Conservation (phyloP, 2,329 filamentous ascomycete genomes). For the Penicillium janthinellum region DNA sequence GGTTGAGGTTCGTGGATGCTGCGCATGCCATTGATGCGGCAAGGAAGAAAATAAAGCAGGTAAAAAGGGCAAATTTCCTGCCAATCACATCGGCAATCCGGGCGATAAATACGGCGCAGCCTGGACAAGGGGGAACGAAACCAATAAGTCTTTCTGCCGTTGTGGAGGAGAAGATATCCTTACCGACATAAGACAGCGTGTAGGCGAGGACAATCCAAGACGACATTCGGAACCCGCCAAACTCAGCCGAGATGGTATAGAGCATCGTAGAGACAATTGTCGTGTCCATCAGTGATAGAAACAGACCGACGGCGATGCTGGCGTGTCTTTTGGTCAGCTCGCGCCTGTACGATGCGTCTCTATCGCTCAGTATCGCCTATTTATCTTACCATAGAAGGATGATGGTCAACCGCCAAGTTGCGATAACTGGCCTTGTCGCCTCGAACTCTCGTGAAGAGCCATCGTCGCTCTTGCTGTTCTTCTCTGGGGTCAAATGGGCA, state of each 20-base stretch:
- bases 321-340: too few species aligned
- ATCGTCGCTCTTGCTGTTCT: too few species aligned
- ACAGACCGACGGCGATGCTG: too few species aligned
- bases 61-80: constrained; percentile 54
- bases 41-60: constrained; percentile 57
- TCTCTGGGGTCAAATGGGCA: too few species aligned
- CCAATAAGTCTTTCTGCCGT: constrained; percentile 31
- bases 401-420: too few species aligned
- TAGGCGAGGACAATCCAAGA: constrained; percentile 29
- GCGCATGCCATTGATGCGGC: constrained; percentile 60
- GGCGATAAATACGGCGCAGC: constrained; percentile 58
- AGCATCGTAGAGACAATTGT: constrained; percentile 63
- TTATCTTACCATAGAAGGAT: too few species aligned
- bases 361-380: too few species aligned
- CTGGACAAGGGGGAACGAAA: neutral
- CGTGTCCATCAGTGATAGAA: constrained; percentile 43
- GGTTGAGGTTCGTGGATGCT: constrained; percentile 45
- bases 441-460: too few species aligned
- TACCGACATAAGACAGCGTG: constrained; percentile 52
- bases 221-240: constrained; percentile 38
- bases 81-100: constrained; percentile 59
- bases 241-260: constrained; percentile 57
- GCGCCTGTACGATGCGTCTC: too few species aligned
- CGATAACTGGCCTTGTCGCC: too few species aligned
- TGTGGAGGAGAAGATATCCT: neutral